Conservation (phyloP, 306 rosid genomes). For the Cucurbita pepo region DNA sequence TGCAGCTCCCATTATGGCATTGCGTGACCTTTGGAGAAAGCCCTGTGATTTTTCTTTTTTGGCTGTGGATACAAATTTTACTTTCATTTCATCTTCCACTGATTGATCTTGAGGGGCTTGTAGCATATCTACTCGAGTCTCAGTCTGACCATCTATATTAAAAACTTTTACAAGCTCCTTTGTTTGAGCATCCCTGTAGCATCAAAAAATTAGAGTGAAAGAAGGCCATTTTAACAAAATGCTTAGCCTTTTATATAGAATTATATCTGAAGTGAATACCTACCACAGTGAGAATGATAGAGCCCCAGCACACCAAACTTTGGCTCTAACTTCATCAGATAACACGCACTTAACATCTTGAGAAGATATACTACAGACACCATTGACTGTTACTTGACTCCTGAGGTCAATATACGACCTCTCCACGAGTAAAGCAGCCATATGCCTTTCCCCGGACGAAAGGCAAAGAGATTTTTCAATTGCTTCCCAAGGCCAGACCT, state of each 20-base stretch:
- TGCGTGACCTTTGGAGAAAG: constrained; percentile 79
- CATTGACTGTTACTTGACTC: constrained; percentile 77
- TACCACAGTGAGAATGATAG: constrained; percentile 83
- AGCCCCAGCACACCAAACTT: constrained; percentile 72
- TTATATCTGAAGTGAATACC: constrained; percentile 4
- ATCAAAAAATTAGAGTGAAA: not conserved
- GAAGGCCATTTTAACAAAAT: not conserved
- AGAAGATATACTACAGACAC: constrained; percentile 81
- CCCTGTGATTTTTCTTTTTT: constrained; percentile 88
- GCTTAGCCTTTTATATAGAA: not conserved
- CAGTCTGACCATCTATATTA: constrained; percentile 76
- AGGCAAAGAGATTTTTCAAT: constrained; percentile 79
- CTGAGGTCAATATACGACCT: constrained; percentile 73
- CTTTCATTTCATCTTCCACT: constrained; percentile 72
- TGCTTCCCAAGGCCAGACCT: constrained; percentile 96
- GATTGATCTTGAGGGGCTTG: constrained; percentile 67
- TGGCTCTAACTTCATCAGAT: constrained; percentile 52
- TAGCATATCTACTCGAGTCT: constrained; percentile 72
- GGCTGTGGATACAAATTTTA: constrained; percentile 51
- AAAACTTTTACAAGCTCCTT: constrained; percentile 85
- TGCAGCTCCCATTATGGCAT: constrained; percentile 94
- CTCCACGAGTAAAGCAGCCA: constrained; percentile 96
- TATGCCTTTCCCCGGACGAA: constrained; percentile 76
- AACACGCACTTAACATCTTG: constrained; percentile 77
- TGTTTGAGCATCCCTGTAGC: constrained; percentile 79